Conservation (phyloP, 495 filamentous ascomycete genomes). For the Oidiodendron maius region DNA sequence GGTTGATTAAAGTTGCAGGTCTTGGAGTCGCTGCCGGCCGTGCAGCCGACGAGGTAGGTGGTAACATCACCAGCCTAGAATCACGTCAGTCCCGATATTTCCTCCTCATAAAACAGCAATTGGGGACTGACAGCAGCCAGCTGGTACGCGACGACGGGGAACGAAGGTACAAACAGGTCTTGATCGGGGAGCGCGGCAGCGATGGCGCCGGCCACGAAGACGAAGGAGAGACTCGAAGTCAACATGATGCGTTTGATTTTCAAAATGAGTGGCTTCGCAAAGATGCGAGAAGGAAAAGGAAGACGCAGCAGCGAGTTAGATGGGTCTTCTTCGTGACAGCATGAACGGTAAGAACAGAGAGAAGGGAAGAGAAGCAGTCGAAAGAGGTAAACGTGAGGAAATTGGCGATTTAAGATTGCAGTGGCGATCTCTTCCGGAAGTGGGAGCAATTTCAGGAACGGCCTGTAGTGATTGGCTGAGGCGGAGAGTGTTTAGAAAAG, state of each 20-base stretch:
- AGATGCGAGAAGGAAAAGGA: neutral
- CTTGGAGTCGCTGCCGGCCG: neutral
- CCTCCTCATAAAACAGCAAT: neutral
- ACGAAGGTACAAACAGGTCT: neutral
- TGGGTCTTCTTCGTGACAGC: neutral
- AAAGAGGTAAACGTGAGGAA: neutral
- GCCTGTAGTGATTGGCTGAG: too few species aligned
- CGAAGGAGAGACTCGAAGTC: neutral
- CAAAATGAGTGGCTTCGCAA: too few species aligned
- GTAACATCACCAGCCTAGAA: constrained; percentile 1
- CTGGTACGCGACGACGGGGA: neutral
- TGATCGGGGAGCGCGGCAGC: neutral
- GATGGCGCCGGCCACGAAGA: neutral
- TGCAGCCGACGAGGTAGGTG: constrained; percentile 11
- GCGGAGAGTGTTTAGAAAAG: too few species aligned
- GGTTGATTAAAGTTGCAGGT: constrained; percentile 8
- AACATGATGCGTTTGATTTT: too few species aligned
- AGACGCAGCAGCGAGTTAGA: neutral
- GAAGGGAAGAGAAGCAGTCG: neutral
- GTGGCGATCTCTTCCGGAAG: too few species aligned
- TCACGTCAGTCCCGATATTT: neutral
- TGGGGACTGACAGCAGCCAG: neutral
- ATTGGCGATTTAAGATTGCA: neutral
- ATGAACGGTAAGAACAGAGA: neutral
- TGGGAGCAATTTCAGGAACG: too few species aligned